Evolutionary conservation across 1,139 yeast species (phyloP).

Genomic region (Yamadazyma triangularis): DNA sequence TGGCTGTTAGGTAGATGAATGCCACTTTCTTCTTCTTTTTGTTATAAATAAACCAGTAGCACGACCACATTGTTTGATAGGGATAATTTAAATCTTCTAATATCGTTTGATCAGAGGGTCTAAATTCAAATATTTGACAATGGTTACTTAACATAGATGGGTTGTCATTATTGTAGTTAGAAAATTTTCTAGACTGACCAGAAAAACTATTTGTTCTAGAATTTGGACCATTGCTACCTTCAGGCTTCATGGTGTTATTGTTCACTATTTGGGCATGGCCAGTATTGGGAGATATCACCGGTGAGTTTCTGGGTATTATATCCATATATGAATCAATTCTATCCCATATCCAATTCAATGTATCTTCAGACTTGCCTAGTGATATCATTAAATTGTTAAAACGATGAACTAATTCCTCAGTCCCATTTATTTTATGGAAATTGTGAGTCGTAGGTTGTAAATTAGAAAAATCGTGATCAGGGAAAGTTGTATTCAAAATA

Average conservation of each 20-base stretch:
- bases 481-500: slow-evolving; percentile 85
- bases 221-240: slow-evolving; percentile 8
- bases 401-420: slow-evolving; percentile 60
- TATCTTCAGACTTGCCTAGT: slow-evolving; percentile 59
- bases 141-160: slow-evolving; percentile 32
- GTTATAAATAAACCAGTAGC: slow-evolving; percentile 89
- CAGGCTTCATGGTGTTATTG: background rate
- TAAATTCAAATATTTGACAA: slow-evolving; percentile 73
- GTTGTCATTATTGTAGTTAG: slow-evolving; percentile 4
- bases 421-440: slow-evolving; percentile 35
- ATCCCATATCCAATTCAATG: slow-evolving; percentile 77
- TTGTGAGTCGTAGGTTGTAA: slow-evolving; percentile 83
- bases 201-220: slow-evolving; percentile 25
- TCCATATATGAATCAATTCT: slow-evolving; percentile 82
- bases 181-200: slow-evolving; percentile 6
- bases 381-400: slow-evolving; percentile 80
- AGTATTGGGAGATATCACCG: slow-evolving; percentile 6
- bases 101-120: slow-evolving; percentile 74
- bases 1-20: slow-evolving; percentile 57
- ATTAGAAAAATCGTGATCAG: slow-evolving; percentile 90
- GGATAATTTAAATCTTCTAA: slow-evolving; percentile 64
- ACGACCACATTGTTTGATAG: slow-evolving; percentile 81
- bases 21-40: slow-evolving; percentile 90
- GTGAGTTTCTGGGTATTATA: slow-evolving; percentile 30
- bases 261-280: background rate